Evolutionary conservation across 805 yeast genomes (phyloP), one percentile per base, ranked within the genome.

Genomic region (Starmerella etchellsii): DNA sequence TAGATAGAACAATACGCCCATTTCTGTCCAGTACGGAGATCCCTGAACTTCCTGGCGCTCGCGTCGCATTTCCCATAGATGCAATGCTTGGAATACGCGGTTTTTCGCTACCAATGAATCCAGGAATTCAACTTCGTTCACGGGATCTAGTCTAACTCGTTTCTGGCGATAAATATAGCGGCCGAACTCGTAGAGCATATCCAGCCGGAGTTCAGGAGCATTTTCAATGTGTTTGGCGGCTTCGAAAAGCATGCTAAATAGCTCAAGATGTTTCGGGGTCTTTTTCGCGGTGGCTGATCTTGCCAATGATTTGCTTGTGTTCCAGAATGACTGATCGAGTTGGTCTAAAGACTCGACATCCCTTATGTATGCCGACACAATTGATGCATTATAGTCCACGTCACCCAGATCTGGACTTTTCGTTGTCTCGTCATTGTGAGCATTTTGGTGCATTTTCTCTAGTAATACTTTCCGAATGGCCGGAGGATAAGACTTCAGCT

Each of bases 71-170:
- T 31, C 14, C 57, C 57, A 54, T 19, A 39, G 34, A 5, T 15
- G 10, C n/a, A 52, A 30, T 1, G 57, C 57, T 2, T 19, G 27
- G 30, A 42, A 46, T 2, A 44, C 41, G 14, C 51, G 38, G 7
- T 39, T 36, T 8, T 40, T 24, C 4, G 44, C 41, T 4, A 45
- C 52, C 23, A 54, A 31, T 4, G 51, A 20, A 30, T 54, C 57
- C 16, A 54, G 41, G 23, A 39, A 54, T 38, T 49, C 56, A 14
- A 53, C 48, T 33, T 54, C 57, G 37, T 54, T 54, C 20, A 51
- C 38, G 9, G 55, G 56, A 28, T 54, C 57, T 19, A 54, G 43
- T 21, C 57, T 41, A 10, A 51, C 52, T 19, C 25, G 30, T 29
- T 37, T 46, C 18, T 36, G 48, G 14, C 49, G 33, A 38, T 53